phyloP scores from a whole-genome alignment of 306 rosid species.

The Echinosophora koreensis region DNA sequence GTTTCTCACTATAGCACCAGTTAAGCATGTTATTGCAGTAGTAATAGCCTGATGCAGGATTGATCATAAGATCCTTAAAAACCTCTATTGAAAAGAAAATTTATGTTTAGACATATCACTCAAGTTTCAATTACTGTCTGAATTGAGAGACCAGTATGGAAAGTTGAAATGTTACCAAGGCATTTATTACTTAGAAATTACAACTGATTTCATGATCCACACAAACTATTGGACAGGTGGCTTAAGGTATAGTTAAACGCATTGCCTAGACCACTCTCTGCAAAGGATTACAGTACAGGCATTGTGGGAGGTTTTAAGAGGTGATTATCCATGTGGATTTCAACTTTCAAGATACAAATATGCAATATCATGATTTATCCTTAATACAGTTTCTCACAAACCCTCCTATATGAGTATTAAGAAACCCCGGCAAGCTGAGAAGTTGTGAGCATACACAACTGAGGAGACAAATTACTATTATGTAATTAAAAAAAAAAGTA shows the following conservation, averaged over 20 bases:
- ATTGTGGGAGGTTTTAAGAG: background rate
- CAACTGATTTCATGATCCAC: conserved; percentile 14
- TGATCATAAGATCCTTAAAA: conserved; percentile 10
- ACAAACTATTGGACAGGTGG: background rate
- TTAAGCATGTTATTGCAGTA: conserved; percentile 7
- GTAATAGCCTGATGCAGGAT: background rate
- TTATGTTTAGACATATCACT: background rate
- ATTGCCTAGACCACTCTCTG: conserved; percentile 18
- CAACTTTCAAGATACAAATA: conserved; percentile 25
- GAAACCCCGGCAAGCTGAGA: conserved; percentile 26
- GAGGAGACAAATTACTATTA: conserved; percentile 22
- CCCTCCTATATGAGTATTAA: conserved; percentile 13
- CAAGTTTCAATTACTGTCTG: conserved; percentile 6
- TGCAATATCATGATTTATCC: conserved; percentile 40
- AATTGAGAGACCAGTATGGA: conserved; percentile 16
- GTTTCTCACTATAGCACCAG: conserved; percentile 11
- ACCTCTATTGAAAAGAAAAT: background rate
- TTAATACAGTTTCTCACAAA: conserved; percentile 9
- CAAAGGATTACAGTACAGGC: conserved; percentile 12
- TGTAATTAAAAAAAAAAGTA: background rate
- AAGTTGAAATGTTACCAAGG: background rate
- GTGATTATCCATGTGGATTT: conserved; percentile 21
- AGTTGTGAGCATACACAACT: conserved; percentile 4
- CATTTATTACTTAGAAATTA: conserved; percentile 3
- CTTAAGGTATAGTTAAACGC: conserved; percentile 16